phyloP scores from a whole-genome alignment of 768 basidiomycete genomes.

The Rossbeevera mucosa region DNA sequence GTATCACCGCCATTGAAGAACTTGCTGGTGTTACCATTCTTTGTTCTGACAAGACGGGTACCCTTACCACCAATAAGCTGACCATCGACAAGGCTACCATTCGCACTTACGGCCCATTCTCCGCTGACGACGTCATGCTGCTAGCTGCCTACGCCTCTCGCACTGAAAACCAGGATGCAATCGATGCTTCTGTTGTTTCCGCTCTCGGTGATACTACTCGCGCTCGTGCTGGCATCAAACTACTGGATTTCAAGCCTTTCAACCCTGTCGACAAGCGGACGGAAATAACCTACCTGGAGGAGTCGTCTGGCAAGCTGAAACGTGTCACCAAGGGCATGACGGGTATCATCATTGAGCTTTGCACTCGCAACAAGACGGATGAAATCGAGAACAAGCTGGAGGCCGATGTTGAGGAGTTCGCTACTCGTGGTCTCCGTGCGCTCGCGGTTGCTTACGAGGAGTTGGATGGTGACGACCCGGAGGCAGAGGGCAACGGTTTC shows the following conservation, averaged over 20 bases:
- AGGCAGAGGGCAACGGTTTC: slow-evolving; percentile 92
- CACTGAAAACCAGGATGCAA: slow-evolving; percentile 98
- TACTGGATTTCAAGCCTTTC: slow-evolving; percentile 99
- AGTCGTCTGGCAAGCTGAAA: slow-evolving; percentile 92
- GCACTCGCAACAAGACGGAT: slow-evolving; percentile 94
- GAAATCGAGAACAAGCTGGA: slow-evolving; percentile 89
- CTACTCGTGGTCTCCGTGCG: slow-evolving; percentile 89
- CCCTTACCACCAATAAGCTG: slow-evolving; percentile 98
- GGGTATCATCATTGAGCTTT: slow-evolving; percentile 95
- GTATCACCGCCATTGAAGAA: slow-evolving; percentile 99
- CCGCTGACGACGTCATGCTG: slow-evolving; percentile 86
- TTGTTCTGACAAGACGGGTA: slow-evolving; percentile 98
- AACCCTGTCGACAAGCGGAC: slow-evolving; percentile 99
- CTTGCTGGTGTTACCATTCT: slow-evolving; percentile 97
- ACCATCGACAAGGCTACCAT: slow-evolving; percentile 93
- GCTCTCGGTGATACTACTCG: slow-evolving; percentile 67
- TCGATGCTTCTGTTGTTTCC: slow-evolving; percentile 81
- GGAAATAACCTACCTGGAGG: slow-evolving; percentile 95
- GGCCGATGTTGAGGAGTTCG: slow-evolving; percentile 94
- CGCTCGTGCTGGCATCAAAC: slow-evolving; percentile 90
- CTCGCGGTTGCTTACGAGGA: slow-evolving; percentile 96
- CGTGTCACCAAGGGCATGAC: slow-evolving; percentile 99
- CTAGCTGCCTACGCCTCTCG: slow-evolving; percentile 95
- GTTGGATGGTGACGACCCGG: slow-evolving; percentile 73
- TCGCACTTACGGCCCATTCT: slow-evolving; percentile 85